Evolutionary conservation across 805 yeast genomes (phyloP).

Genomic region (Kurtzmaniella fragi): DNA sequence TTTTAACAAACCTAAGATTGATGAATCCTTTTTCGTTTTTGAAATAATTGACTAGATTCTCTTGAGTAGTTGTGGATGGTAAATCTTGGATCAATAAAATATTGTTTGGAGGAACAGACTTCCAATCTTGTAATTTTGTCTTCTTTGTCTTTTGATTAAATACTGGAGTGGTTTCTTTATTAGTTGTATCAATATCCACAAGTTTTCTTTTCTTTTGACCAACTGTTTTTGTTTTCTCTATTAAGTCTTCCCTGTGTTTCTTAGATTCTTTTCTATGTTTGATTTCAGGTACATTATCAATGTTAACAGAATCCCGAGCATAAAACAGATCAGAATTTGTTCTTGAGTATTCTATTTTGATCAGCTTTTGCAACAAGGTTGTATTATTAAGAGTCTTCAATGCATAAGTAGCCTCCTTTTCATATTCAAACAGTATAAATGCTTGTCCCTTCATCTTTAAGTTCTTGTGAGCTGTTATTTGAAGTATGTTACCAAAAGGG

Average conservation of each 20-base stretch:
- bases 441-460: constrained; percentile 80
- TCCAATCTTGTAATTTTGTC: constrained; percentile 15
- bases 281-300: constrained; percentile 16
- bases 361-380: constrained; percentile 42
- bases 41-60: constrained; percentile 31
- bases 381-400: constrained; percentile 35
- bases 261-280: constrained; percentile 8
- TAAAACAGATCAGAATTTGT: constrained; percentile 38
- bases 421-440: constrained; percentile 52
- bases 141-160: constrained; percentile 11
- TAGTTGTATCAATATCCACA: constrained; percentile 12
- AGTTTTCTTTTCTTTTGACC: constrained; percentile 11
- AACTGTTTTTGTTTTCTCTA: constrained; percentile 12
- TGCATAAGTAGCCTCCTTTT: constrained; percentile 42
- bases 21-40: constrained; percentile 52
- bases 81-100: constrained; percentile 63
- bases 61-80: constrained; percentile 22
- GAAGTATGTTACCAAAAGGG: constrained; percentile 43
- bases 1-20: constrained; percentile 61
- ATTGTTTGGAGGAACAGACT: constrained; percentile 61
- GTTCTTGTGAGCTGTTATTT: constrained; percentile 54
- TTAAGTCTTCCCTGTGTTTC: constrained; percentile 2
- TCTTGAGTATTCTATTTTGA: constrained; percentile 42
- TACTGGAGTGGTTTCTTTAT: constrained; percentile 1
- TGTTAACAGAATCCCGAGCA: constrained; percentile 11